Percentiles rank a stretch among this genome's conserved stretches.
Conservation (phyloP, 2,329 filamentous ascomycete genomes). For the Alternaria sp. region DNA sequence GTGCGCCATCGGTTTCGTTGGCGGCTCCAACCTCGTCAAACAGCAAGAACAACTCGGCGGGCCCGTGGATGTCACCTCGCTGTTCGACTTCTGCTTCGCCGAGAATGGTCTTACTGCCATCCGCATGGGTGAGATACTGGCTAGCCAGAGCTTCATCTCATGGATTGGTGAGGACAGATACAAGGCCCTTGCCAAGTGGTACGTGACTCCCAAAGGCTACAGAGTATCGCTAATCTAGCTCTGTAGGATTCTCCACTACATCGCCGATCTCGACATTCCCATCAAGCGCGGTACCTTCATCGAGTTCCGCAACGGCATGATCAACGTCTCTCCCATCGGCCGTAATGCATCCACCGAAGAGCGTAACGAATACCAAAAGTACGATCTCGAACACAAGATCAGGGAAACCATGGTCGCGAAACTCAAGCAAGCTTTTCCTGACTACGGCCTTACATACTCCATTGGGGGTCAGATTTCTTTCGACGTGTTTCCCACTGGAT, state of each 20-base stretch:
- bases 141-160: slow-evolving; percentile 85
- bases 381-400: slow-evolving; percentile 79
- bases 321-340: slow-evolving; percentile 84
- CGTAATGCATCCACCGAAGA: slow-evolving; percentile 85
- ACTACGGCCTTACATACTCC: slow-evolving; percentile 88
- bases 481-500: slow-evolving; percentile 94
- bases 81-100: slow-evolving; percentile 98
- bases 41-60: slow-evolving; percentile 95
- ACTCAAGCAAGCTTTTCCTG: slow-evolving; percentile 81
- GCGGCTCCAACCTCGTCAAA: slow-evolving; percentile 89
- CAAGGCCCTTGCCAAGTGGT: slow-evolving; percentile 75
- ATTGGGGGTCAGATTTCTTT: slow-evolving; percentile 99
- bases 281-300: slow-evolving; percentile 85
- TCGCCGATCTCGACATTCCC: slow-evolving; percentile 83
- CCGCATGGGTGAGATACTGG: slow-evolving; percentile 78
- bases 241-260: slow-evolving; percentile 72
- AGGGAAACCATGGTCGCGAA: slow-evolving; percentile 77
- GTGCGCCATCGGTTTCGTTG: slow-evolving; percentile 89
- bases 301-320: slow-evolving; percentile 91
- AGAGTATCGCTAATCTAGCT: neutral
- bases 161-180: slow-evolving; percentile 89
- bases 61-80: slow-evolving; percentile 71
- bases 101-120: slow-evolving; percentile 96
- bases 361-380: slow-evolving; percentile 81
- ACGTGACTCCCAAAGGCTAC: slow-evolving; percentile 15